A percentile compares a stretch with the other conserved stretches of the same genome.
These are phyloP conservation scores for Acarospora socialis DNA, from an alignment of 2,329 filamentous ascomycete genomes.

Conservation along the genomic window DNA sequence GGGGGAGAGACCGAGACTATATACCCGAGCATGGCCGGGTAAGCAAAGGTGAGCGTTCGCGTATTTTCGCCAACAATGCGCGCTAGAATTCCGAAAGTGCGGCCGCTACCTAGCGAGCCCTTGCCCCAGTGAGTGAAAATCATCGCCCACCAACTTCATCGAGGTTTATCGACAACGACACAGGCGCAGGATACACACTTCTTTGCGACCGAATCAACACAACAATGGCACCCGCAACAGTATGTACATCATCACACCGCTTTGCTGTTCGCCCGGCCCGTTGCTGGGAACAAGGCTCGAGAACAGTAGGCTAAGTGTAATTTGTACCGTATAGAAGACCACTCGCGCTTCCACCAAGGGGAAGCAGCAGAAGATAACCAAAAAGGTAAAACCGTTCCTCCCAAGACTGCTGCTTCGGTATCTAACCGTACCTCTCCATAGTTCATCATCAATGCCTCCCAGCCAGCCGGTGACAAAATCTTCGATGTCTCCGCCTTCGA, in stretches of 20 bases:
- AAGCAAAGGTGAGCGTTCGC: too few species aligned
- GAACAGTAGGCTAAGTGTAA: slow-evolving; percentile 91
- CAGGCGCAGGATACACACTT: slow-evolving; percentile 78
- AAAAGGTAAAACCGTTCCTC: slow-evolving; percentile 52
- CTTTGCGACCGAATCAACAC: slow-evolving; percentile 52
- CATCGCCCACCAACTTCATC: background rate
- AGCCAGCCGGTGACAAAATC: slow-evolving; percentile 98
- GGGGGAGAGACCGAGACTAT: too few species aligned
- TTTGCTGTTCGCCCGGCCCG: slow-evolving; percentile 72
- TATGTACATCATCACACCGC: slow-evolving; percentile 61
- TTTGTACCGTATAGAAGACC: slow-evolving; percentile 41
- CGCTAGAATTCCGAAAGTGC: too few species aligned
- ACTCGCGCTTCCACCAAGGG: slow-evolving; percentile 37
- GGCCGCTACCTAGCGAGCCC: too few species aligned
- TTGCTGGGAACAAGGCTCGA: slow-evolving; percentile 14
- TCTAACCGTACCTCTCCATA: slow-evolving; percentile 24
- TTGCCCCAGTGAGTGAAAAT: too few species aligned
- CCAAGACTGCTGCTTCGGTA: background rate
- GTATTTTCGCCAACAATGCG: too few species aligned
- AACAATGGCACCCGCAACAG: slow-evolving; percentile 74
- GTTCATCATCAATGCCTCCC: slow-evolving; percentile 99
- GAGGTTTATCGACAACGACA: slow-evolving; percentile 6
- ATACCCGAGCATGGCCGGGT: too few species aligned
- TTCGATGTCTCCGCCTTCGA: slow-evolving; percentile 98
- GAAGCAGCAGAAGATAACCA: slow-evolving; percentile 60